Conservation (phyloP, 305 asterid genomes). For the Plantago coronopus region DNA sequence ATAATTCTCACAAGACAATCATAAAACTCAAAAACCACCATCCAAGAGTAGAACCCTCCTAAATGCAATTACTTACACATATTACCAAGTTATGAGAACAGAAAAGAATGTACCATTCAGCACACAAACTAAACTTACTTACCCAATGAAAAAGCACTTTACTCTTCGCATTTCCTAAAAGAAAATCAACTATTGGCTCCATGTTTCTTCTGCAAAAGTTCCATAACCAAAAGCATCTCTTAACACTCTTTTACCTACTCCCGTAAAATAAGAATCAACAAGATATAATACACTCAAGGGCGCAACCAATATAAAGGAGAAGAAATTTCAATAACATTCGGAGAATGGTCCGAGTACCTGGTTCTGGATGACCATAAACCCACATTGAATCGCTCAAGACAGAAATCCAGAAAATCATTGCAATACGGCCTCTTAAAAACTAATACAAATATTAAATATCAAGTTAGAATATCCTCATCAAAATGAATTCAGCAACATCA, state of each 20-base stretch:
- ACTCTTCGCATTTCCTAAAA: conserved; percentile 52
- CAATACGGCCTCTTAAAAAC: conserved; percentile 83
- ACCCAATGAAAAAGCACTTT: conserved; percentile 82
- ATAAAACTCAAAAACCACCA: too few relatives aligned
- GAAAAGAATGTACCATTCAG: background rate
- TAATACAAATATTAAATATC: conserved; percentile 31
- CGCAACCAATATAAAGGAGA: conserved; percentile 7
- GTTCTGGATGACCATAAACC: conserved; percentile 89
- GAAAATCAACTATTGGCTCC: conserved; percentile 60
- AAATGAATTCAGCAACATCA: conserved; percentile 19
- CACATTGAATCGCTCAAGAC: conserved; percentile 71
- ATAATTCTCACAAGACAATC: too few relatives aligned
- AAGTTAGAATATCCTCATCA: conserved; percentile 29
- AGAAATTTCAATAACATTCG: conserved; percentile 22
- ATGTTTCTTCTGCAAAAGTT: conserved; percentile 63
- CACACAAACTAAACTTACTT: conserved; percentile 26
- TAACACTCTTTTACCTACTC: conserved; percentile 9
- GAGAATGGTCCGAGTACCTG: conserved; percentile 44
- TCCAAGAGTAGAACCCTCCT: background rate
- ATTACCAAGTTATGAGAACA: background rate
- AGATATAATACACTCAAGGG: conserved; percentile 6
- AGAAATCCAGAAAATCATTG: conserved; percentile 76
- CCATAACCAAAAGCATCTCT: conserved; percentile 22
- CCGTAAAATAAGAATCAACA: conserved; percentile 12
- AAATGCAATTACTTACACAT: background rate